Evolutionary conservation across 345 rosid genomes (phyloP).

Genomic region (Populus nigra): DNA sequence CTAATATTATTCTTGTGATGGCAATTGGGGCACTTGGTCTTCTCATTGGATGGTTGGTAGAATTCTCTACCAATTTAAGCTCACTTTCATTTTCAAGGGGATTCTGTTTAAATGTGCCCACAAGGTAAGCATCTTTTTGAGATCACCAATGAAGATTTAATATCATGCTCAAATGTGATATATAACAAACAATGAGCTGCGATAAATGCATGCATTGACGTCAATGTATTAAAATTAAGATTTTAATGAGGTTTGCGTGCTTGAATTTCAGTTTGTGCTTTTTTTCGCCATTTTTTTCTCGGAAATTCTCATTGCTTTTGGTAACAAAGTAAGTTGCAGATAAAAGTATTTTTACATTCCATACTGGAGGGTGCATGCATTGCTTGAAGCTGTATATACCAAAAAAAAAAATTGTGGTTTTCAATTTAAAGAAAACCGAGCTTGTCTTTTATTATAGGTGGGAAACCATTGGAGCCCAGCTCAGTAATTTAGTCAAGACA

Average conservation of each 20-base stretch:
- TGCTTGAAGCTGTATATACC: background rate
- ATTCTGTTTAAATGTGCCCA: constrained; percentile 41
- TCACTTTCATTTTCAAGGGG: constrained; percentile 49
- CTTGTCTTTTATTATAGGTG: constrained; percentile 33
- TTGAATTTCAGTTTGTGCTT: background rate
- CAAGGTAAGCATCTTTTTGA: constrained; percentile 41
- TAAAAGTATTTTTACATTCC: background rate
- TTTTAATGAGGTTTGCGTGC: background rate
- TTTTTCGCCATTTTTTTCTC: no score
- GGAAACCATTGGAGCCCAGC: constrained; percentile 47
- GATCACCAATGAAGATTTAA: background rate
- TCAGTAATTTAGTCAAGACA: constrained; percentile 50
- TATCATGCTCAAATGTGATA: background rate
- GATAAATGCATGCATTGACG: background rate
- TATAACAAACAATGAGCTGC: background rate
- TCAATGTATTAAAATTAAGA: background rate
- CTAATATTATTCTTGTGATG: constrained; percentile 75
- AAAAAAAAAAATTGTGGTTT: background rate
- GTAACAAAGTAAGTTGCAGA: no score
- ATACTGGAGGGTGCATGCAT: background rate
- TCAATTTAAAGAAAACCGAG: constrained; percentile 4
- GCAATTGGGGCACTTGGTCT: constrained; percentile 79
- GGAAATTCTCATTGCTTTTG: no score
- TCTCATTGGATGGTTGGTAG: constrained; percentile 71
- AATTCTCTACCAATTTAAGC: constrained; percentile 57